These are phyloP conservation scores for Polytrichum formosum DNA, from an alignment of 225 moss, liverwort and hornwort genomes.

Conservation along the genomic window DNA sequence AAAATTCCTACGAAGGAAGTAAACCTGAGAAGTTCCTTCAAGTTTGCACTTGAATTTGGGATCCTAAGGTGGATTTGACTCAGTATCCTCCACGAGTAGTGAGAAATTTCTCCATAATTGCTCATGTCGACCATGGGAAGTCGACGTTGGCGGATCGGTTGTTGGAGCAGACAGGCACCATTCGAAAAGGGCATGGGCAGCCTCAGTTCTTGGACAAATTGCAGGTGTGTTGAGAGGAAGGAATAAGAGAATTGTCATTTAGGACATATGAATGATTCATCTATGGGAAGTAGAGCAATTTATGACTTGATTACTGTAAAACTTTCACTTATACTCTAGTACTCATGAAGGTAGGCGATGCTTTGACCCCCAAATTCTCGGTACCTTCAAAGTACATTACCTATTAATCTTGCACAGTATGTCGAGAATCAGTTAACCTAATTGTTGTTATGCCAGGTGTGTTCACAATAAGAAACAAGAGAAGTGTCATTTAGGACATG, in stretches of 20 bases:
- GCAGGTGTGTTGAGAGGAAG: slow-evolving; percentile 46
- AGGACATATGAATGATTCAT: neutral
- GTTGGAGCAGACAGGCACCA: slow-evolving; percentile 91
- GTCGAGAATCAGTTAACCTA: too few species aligned
- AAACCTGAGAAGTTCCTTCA: too few species aligned
- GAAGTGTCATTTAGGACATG: neutral
- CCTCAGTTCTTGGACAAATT: slow-evolving; percentile 96
- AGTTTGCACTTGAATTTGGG: too few species aligned
- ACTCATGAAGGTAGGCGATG: too few species aligned
- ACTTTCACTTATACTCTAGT: too few species aligned
- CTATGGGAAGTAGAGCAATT: too few species aligned
- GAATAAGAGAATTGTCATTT: neutral
- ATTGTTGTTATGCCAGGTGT: slow-evolving; percentile 44
- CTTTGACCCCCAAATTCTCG: too few species aligned
- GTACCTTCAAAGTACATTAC: too few species aligned
- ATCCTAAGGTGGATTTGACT: slow-evolving; percentile 63
- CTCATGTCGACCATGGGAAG: slow-evolving; percentile 96
- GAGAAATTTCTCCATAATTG: slow-evolving; percentile 95
- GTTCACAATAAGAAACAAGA: neutral
- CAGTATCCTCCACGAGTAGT: slow-evolving; percentile 69
- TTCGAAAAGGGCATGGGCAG: slow-evolving; percentile 86
- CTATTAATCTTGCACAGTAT: too few species aligned
- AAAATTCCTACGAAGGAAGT: too few species aligned
- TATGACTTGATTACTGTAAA: too few species aligned
- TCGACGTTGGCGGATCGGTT: slow-evolving; percentile 87